Base-by-base conservation (phyloP, 768 basidiomycete species). In the Peribolospora baueri region DNA sequence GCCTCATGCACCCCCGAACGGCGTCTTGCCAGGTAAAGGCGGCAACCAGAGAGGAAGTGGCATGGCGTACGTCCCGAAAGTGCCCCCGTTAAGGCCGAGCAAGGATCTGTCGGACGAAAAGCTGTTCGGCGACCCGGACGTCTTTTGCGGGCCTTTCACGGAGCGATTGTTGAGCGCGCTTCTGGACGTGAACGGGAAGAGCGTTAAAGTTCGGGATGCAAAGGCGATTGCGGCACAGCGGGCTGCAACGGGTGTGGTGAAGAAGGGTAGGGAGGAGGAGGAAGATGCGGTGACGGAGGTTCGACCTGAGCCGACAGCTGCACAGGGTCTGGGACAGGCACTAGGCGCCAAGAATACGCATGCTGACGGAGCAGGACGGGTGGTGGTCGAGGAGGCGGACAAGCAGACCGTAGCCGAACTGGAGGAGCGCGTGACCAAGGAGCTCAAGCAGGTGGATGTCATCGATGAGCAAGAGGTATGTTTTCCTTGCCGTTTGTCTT, bases 221-320 rank as follows among this genome's bases (percentile, higher is more conserved):
- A 25, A 25, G 25, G 25, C 25, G 25, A 25, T 25, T 25, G 25
- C 25, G 25, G 25, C 25, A 25, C 25, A 25, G 25, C 1, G 25
- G 25, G 25, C 25, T 25, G 25, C 25, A 25, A 25, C 25, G 25
- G 56, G 77, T 81, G 49, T 81, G 80, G 61, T 79, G 79, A 11
- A 64, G 62, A 67, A 65, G 43, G 58, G 46, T 53, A 67, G 68
- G 36, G 68, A 71, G 10, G 75, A 71, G 50, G 80, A 79, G 76
- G 81, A 79, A 62, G 81, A 82, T 51, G 80, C 82, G 48, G 83
- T 82, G 39, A 54, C 58, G 65, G 82, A 81, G 13, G 80, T 25
- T 25, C 25, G 25, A 25, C 25, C 25, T 25, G 25, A 25, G 25
- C 25, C 25, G 25, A 25, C 25, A 25, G 25, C 25, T 25, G 25